Base-by-base conservation (phyloP, 192 early-diverging fungal genomes). In the Coemansia sp. region DNA sequence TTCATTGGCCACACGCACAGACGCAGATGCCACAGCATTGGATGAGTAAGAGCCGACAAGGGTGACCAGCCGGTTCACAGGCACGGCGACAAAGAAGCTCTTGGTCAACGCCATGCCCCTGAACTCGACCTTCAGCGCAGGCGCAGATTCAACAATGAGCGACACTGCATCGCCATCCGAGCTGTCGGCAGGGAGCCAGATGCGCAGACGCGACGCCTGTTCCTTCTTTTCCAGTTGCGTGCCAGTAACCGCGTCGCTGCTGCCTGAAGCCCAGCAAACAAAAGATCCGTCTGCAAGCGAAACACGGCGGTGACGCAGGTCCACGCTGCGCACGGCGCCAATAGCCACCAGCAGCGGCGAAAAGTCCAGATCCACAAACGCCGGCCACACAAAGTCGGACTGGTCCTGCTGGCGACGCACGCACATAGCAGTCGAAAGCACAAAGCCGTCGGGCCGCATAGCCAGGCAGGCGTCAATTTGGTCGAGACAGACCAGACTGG, bases 111-210 rank as follows among this genome's bases (percentile, higher is more conserved):
- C 33, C 67, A 68, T 68, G 11, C 67, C 48, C 15, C 18, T 18
- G 32, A 61, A 57, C 18, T 17, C 43, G 6, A 61, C n/a, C 28
- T 15, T 8, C 34, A 51, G 28, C 32, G 33, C 58, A 7, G 45
- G 67, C 67, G 45, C 67, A 17, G 67, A 68, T 35, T 68, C 58
- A 15, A 68, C 35, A 12, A 45, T 22, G 4, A 68, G 22, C 32
- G 43, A 56, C 12, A 68, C 17, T 17, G 48, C 20, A 18, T 39
- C 57, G 9, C 32, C 39, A 33, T 51, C 43, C 14, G 57, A n/a
- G 22, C 22, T 28, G 22, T 28, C 22, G 58, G 39, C 33, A 8
- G 67, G 57, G 33, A 61, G 17, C 67, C 58, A 61, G 0, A 68
- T 32, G 20, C 58, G 58, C 33, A 68, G 48, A 11, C 43, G 57